Conservation (phyloP, 2,329 filamentous ascomycete genomes). For the Thelonectria olida region DNA sequence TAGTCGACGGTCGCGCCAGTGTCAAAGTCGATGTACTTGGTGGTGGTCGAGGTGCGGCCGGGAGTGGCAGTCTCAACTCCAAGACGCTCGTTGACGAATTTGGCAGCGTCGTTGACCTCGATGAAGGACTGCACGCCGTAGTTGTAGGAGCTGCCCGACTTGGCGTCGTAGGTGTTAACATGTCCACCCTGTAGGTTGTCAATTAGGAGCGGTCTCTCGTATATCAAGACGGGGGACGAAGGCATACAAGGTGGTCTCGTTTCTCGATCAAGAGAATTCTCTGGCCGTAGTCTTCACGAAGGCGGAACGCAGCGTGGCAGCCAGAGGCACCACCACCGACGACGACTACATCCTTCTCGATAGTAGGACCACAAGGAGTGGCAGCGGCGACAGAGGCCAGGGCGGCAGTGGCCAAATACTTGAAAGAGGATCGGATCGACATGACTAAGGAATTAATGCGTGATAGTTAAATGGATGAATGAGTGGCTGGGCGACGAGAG, state of each 20-base stretch:
- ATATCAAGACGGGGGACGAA: background rate
- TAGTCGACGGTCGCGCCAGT: slow-evolving; percentile 45
- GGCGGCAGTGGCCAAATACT: slow-evolving; percentile 12
- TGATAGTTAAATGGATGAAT: background rate
- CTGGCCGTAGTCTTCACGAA: slow-evolving; percentile 47
- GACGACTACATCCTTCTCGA: slow-evolving; percentile 45
- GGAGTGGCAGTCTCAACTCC: slow-evolving; percentile 44
- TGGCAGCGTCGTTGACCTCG: slow-evolving; percentile 48
- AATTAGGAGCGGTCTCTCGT: background rate
- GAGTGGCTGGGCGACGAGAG: background rate
- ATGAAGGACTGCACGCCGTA: slow-evolving; percentile 50
- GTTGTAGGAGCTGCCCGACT: slow-evolving; percentile 45
- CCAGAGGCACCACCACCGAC: slow-evolving; percentile 51
- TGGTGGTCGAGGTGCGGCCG: slow-evolving; percentile 38
- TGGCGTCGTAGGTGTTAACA: slow-evolving; percentile 57
- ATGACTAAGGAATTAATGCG: slow-evolving; percentile 8
- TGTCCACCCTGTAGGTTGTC: slow-evolving; percentile 54
- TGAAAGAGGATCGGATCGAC: background rate
- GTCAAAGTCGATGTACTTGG: slow-evolving; percentile 47
- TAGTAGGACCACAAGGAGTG: background rate
- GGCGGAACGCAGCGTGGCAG: slow-evolving; percentile 46
- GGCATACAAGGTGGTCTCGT: slow-evolving; percentile 40
- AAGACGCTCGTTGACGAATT: slow-evolving; percentile 55
- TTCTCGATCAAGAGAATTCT: slow-evolving; percentile 49
- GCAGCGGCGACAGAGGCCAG: slow-evolving; percentile 17